These are phyloP conservation scores for Carex arenaria DNA, from an alignment of 202 grass and related monocot genomes.

Conservation along the genomic window DNA sequence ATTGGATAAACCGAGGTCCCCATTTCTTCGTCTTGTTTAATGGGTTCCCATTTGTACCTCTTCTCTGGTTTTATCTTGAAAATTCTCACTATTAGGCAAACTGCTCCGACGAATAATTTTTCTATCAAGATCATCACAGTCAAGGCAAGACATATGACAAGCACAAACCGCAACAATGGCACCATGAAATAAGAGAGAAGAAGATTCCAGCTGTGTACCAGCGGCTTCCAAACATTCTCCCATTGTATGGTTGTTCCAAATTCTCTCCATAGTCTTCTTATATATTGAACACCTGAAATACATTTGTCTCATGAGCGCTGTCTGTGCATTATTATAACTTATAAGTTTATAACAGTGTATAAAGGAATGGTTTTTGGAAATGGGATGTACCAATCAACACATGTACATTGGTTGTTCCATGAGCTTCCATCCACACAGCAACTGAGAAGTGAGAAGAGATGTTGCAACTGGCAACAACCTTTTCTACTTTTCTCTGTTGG, in stretches of 20 bases:
- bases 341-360: too few species aligned
- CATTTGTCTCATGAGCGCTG: background rate
- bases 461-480: background rate
- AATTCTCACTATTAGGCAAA: slow-evolving; percentile 19
- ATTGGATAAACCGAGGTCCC: slow-evolving; percentile 28
- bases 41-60: slow-evolving; percentile 47
- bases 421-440: slow-evolving; percentile 18
- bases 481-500: background rate
- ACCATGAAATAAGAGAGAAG: slow-evolving; percentile 30
- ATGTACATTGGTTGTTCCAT: background rate
- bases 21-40: slow-evolving; percentile 26
- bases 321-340: too few species aligned
- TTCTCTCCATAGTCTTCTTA: slow-evolving; percentile 30
- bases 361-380: background rate
- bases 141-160: slow-evolving; percentile 47
- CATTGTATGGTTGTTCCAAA: slow-evolving; percentile 28
- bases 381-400: background rate
- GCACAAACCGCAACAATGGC: slow-evolving; percentile 34
- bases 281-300: slow-evolving; percentile 1
- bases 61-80: slow-evolving; percentile 38
- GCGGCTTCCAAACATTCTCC: slow-evolving; percentile 15
- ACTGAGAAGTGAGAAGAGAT: background rate
- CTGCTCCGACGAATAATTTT: slow-evolving; percentile 57
- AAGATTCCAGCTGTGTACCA: slow-evolving; percentile 1
- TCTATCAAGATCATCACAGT: slow-evolving; percentile 56